Percentiles rank a stretch among this genome's conserved stretches.
These are phyloP conservation scores for Salmacisia buchloeana DNA, from an alignment of 1,284 basidiomycete genomes.

Conservation along the genomic window DNA sequence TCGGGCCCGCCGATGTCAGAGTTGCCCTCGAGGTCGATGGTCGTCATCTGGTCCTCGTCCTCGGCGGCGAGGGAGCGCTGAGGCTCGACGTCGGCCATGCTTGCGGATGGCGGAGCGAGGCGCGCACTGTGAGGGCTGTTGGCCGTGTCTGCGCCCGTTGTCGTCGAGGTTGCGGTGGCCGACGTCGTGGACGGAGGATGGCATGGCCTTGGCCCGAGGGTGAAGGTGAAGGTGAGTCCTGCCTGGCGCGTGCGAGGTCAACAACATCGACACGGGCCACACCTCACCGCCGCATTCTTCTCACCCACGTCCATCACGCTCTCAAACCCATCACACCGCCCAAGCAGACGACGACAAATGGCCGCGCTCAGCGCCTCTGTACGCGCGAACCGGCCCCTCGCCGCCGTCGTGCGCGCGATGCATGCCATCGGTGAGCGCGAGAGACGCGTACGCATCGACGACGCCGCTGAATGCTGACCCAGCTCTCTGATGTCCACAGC, in stretches of 20 bases:
- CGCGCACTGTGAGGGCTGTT: not conserved
- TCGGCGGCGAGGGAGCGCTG: not conserved
- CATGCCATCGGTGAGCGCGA: slow-evolving; percentile 4
- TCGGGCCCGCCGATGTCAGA: not conserved
- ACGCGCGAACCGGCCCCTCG: slow-evolving; percentile 2
- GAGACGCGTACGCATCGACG: not conserved
- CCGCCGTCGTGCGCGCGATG: slow-evolving; percentile 2
- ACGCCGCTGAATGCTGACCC: too few relatives aligned
- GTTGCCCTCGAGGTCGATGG: slow-evolving; percentile 7
- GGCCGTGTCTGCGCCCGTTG: not conserved
- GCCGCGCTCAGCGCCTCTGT: slow-evolving; percentile 1
- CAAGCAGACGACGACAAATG: not conserved
- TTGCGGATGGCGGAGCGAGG: not conserved
- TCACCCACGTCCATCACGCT: not conserved
- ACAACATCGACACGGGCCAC: not conserved
- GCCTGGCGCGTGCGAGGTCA: too few relatives aligned
- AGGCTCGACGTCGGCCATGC: not conserved
- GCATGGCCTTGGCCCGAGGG: too few relatives aligned
- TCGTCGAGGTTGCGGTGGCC: too few relatives aligned
- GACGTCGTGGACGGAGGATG: too few relatives aligned
- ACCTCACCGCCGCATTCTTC: not conserved
- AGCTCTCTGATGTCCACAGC: slow-evolving; percentile 11
- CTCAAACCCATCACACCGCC: not conserved
- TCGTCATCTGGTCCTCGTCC: slow-evolving; percentile 1
- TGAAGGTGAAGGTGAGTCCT: too few relatives aligned